A percentile compares a stretch with the other conserved stretches of the same genome.
These are phyloP conservation scores for Vitis hybrid DNA, from an alignment of 177 flowering plant genomes.

Conservation along the genomic window DNA sequence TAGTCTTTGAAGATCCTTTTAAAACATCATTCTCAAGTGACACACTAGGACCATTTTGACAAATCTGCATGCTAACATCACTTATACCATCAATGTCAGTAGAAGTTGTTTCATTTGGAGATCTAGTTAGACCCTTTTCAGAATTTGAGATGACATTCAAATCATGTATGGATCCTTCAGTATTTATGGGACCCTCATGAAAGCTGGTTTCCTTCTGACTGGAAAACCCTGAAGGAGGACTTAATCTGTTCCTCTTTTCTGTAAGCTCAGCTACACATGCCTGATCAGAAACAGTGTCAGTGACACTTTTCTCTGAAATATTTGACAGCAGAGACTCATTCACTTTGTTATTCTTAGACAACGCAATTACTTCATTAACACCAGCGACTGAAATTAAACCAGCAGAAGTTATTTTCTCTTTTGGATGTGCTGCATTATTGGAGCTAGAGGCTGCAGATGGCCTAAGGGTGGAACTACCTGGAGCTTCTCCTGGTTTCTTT, in stretches of 20 bases:
- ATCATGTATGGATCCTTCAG: neutral
- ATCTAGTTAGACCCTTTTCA: conserved; percentile 5
- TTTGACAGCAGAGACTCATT: neutral
- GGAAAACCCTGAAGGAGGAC: conserved; percentile 4
- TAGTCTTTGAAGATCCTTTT: neutral
- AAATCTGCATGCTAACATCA: conserved; percentile 3
- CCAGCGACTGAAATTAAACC: neutral
- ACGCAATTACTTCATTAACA: conserved; percentile 8
- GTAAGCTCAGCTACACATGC: neutral
- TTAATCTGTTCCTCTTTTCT: conserved; percentile 4
- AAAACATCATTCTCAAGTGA: conserved; percentile 2
- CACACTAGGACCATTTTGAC: conserved; percentile 3
- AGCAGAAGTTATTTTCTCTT: conserved; percentile 5
- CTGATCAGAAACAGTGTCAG: conserved; percentile 1
- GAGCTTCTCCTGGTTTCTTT: conserved; percentile 16
- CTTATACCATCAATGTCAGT: conserved; percentile 1
- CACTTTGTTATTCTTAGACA: conserved; percentile 4
- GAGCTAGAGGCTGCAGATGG: conserved; percentile 8
- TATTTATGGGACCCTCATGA: conserved; percentile 4
- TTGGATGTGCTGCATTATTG: conserved; percentile 7
- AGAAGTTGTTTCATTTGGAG: neutral
- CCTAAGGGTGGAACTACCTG: conserved; percentile 5
- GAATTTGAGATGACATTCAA: conserved; percentile 4
- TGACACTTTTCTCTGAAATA: conserved; percentile 5
- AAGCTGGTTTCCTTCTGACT: conserved; percentile 9